A percentile compares a stretch with the other conserved stretches of the same genome.
phyloP scores from a whole-genome alignment of 2,329 filamentous ascomycete species.

The Byssothecium circinans region DNA sequence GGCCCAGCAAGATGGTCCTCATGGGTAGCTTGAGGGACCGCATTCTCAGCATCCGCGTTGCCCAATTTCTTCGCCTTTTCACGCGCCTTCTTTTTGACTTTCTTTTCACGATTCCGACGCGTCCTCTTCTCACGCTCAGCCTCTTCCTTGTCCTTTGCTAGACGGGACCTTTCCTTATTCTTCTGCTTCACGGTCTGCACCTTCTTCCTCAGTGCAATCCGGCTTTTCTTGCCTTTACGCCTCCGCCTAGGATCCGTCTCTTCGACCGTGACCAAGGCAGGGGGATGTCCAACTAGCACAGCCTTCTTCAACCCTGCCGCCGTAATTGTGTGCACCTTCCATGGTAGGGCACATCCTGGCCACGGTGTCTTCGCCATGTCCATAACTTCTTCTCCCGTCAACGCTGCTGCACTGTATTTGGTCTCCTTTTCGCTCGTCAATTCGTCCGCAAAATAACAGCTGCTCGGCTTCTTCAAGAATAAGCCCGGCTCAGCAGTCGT shows the following conservation, averaged over 20 bases:
- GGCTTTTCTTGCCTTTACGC: constrained; percentile 39
- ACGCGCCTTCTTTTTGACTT: constrained; percentile 41
- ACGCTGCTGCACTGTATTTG: constrained; percentile 28
- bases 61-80: constrained; percentile 35
- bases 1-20: no score
- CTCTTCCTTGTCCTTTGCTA: constrained; percentile 37
- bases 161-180: constrained; percentile 24
- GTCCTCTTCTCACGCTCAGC: constrained; percentile 41
- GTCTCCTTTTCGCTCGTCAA: constrained; percentile 23
- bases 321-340: constrained; percentile 38
- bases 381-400: constrained; percentile 32
- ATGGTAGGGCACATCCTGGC: constrained; percentile 40
- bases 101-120: constrained; percentile 42
- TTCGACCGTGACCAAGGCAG: constrained; percentile 20
- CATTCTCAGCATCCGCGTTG: neutral
- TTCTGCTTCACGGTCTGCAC: constrained; percentile 28
- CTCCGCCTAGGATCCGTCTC: constrained; percentile 28
- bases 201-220: constrained; percentile 40
- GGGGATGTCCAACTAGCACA: constrained; percentile 34
- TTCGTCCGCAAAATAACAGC: constrained; percentile 40
- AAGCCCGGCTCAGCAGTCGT: constrained; percentile 30
- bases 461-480: constrained; percentile 30
- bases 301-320: constrained; percentile 32
- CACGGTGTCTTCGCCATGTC: constrained; percentile 34
- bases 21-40: neutral